These are phyloP conservation scores for Trifolium fragiferum DNA, from an alignment of 306 rosid species.

Conservation along the genomic window DNA sequence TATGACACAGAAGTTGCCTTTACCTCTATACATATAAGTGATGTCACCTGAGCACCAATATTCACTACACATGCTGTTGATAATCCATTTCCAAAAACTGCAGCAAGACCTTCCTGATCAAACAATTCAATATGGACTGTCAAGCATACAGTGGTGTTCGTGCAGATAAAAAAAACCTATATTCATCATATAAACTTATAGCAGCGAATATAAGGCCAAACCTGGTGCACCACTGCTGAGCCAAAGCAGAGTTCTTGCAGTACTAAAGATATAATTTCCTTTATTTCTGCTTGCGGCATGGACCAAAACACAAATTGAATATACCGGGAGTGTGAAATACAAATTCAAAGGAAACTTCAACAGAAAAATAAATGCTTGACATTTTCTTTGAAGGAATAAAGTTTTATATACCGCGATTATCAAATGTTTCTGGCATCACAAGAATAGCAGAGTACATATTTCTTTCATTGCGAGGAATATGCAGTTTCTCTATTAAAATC, in stretches of 20 bases:
- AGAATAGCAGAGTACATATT: conserved; percentile 82
- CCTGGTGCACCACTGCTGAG: conserved; percentile 97
- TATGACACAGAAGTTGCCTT: conserved; percentile 32
- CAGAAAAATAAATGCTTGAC: conserved; percentile 30
- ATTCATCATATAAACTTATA: conserved; percentile 26
- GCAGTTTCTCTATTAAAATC: conserved; percentile 82
- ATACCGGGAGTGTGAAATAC: conserved; percentile 22
- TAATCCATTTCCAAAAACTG: conserved; percentile 93
- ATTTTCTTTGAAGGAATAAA: conserved; percentile 27
- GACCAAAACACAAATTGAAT: conserved; percentile 43
- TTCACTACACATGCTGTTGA: conserved; percentile 93
- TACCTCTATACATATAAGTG: conserved; percentile 95
- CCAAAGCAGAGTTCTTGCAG: conserved; percentile 78
- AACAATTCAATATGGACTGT: conserved; percentile 31
- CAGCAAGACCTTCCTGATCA: conserved; percentile 96
- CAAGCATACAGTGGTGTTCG: not conserved
- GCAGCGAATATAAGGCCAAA: conserved; percentile 42
- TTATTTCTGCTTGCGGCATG: conserved; percentile 70
- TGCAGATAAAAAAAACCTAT: not conserved
- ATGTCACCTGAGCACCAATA: conserved; percentile 92
- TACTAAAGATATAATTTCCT: conserved; percentile 74
- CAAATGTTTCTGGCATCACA: conserved; percentile 91
- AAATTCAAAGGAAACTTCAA: conserved; percentile 21
- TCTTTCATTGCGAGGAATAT: conserved; percentile 76
- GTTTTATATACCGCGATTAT: conserved; percentile 72